Conservation (phyloP, 1,139 yeast species). For the Yamadazyma pseudoaaseri region DNA sequence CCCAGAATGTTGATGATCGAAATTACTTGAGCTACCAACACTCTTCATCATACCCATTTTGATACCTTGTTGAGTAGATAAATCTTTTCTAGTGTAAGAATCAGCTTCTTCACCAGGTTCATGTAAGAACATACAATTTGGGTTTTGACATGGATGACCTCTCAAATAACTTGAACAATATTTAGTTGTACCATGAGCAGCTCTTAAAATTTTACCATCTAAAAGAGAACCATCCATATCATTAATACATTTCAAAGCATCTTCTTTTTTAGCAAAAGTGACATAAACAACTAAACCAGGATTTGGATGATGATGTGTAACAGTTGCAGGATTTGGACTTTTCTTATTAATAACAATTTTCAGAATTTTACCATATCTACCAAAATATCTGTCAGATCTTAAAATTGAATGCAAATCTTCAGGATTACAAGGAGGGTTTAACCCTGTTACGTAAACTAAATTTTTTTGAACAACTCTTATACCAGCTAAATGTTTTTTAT, state of each 20-base stretch:
- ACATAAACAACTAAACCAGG: slow-evolving; percentile 95
- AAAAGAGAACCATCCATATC: slow-evolving; percentile 93
- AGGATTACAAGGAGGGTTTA: slow-evolving; percentile 85
- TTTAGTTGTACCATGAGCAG: slow-evolving; percentile 98
- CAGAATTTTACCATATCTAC: slow-evolving; percentile 94
- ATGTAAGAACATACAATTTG: slow-evolving; percentile 97
- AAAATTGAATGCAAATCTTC: slow-evolving; percentile 86
- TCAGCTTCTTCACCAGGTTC: slow-evolving; percentile 99
- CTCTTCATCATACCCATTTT: slow-evolving; percentile 52
- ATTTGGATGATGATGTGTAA: slow-evolving; percentile 44
- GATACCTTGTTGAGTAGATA: slow-evolving; percentile 76
- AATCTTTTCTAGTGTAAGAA: slow-evolving; percentile 89
- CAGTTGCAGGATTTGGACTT: slow-evolving; percentile 43
- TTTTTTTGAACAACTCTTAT: slow-evolving; percentile 97
- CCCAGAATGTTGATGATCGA: slow-evolving; percentile 9
- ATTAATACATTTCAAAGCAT: slow-evolving; percentile 88
- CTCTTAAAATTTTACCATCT: slow-evolving; percentile 83
- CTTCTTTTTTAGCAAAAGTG: slow-evolving; percentile 89
- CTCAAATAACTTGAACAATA: slow-evolving; percentile 94
- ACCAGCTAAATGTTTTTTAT: slow-evolving; percentile 91
- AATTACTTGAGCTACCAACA: slow-evolving; percentile 9
- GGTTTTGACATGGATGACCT: slow-evolving; percentile 97
- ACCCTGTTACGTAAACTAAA: slow-evolving; percentile 92
- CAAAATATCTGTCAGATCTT: slow-evolving; percentile 91
- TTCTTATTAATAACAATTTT: slow-evolving; percentile 92